Base-by-base conservation (phyloP, 768 basidiomycete genomes). In the Galerina marginata region DNA sequence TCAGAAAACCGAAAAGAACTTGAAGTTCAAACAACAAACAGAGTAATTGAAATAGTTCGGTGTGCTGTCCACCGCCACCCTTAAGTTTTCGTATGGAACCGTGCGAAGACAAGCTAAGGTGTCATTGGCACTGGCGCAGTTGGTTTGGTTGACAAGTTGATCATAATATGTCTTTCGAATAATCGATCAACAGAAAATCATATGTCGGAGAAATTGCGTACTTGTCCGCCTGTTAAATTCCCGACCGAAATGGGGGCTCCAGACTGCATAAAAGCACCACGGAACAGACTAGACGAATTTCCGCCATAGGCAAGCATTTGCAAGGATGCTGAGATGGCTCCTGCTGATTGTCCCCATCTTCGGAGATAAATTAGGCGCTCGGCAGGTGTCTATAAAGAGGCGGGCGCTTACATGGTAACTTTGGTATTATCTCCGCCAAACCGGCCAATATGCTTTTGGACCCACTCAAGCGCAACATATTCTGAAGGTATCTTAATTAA, bases 401-500 rank as follows among this genome's bases (percentile, higher is more conserved):
- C 11, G 40, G 7, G 39, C 11, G 43, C 67, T 54, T 42, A 83
- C 77, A 83, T 62, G 2, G 78, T 80, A 14, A 84, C 82, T 54
- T 78, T 81, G 0, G 65, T 61, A 10, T 76, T 78, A 69, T 88
- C 83, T 1, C 87, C 87, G 7, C 86, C 86, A 60, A 88, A 89
- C 0, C 72, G 69, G 42, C 63, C 65, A 50, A 88, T 84, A 65
- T 88, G 79, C 54, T 81, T 77, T 55, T 86, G 80, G 1, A 86
- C 77, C 86, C 86, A 89, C 63, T 79, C 69, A 3, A 89, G 67
- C 3, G 82, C 85, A n/a, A 69, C 49, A n/a, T 70, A 65, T 54
- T 75, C 74, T 75, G 6, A n/a, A 42, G 9, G 46, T 7, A 52
- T 37, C 1, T 47, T 4, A 20, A 36, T 40, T 10, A 48, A 2